A percentile compares a stretch with the other conserved stretches of the same genome.
Conservation (phyloP, 2,329 filamentous ascomycete genomes). For the Thielaviopsis euricoi region DNA sequence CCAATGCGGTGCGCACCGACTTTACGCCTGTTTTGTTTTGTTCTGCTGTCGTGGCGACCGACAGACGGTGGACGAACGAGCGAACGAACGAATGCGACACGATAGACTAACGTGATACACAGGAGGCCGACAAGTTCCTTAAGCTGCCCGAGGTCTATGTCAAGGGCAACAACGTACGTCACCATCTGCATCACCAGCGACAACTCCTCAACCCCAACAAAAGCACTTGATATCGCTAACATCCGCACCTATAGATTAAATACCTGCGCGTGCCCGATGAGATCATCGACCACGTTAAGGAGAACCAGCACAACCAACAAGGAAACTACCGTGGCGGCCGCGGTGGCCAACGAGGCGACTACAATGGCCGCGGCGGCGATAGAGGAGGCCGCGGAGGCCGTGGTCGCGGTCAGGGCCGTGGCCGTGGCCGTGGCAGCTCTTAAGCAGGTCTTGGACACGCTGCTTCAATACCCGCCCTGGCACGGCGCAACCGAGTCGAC, state of each 20-base stretch:
- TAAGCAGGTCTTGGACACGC: neutral
- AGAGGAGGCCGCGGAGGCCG: conserved; percentile 38
- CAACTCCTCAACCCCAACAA: neutral
- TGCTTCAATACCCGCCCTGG: neutral
- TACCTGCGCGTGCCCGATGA: conserved; percentile 93
- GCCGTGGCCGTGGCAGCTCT: conserved; percentile 21
- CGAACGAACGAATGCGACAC: neutral
- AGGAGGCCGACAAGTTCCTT: conserved; percentile 89
- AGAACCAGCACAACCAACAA: conserved; percentile 64
- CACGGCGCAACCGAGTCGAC: neutral
- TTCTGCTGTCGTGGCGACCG: neutral
- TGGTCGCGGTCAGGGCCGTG: conserved; percentile 23
- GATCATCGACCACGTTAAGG: conserved; percentile 86
- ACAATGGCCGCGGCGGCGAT: conserved; percentile 38
- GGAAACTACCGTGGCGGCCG: conserved; percentile 48
- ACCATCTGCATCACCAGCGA: neutral
- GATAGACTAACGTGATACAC: conserved; percentile 13
- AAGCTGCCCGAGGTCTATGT: conserved; percentile 88
- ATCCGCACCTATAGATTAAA: conserved; percentile 57
- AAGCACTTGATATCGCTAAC: conserved; percentile 11
- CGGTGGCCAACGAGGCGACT: conserved; percentile 41
- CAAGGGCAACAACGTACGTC: conserved; percentile 82
- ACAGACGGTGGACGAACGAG: too few relatives aligned
- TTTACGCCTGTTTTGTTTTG: neutral
- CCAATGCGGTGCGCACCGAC: conserved; percentile 48